phyloP scores from a whole-genome alignment of 2,329 filamentous ascomycete genomes.

The Beauveria medogensis region DNA sequence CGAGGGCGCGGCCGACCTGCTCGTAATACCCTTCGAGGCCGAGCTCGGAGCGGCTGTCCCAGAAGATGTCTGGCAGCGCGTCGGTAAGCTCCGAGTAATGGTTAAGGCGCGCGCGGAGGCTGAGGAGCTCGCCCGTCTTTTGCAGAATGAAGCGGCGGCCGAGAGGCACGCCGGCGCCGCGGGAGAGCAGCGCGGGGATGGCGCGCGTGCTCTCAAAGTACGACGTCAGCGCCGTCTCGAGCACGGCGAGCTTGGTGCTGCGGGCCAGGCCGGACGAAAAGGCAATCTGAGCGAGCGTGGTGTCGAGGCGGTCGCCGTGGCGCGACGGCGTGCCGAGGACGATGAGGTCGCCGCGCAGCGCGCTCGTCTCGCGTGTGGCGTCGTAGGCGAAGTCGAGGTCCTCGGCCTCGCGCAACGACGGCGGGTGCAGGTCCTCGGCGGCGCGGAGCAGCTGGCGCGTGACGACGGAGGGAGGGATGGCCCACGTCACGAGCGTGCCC shows the following conservation, averaged over 20 bases:
- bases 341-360: conserved; percentile 80
- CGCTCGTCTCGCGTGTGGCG: conserved; percentile 60
- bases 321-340: conserved; percentile 65
- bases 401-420: conserved; percentile 67
- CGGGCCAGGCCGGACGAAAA: conserved; percentile 91
- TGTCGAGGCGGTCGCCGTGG: conserved; percentile 41
- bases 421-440: conserved; percentile 63
- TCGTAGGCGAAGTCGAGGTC: conserved; percentile 84
- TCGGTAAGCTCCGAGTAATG: conserved; percentile 96
- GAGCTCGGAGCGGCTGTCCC: conserved; percentile 84
- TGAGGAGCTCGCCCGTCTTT: conserved; percentile 87
- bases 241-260: conserved; percentile 85
- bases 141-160: conserved; percentile 72
- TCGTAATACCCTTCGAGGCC: conserved; percentile 93
- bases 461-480: conserved; percentile 68
- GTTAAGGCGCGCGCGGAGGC: conserved; percentile 85
- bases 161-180: conserved; percentile 39
- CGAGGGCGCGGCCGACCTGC: conserved; percentile 79
- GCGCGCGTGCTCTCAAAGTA: conserved; percentile 83
- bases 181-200: conserved; percentile 71
- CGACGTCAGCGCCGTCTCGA: conserved; percentile 71
- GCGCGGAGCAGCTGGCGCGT: conserved; percentile 67
- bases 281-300: conserved; percentile 83
- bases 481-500: conserved; percentile 89
- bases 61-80: conserved; percentile 90